Conservation (phyloP, 2,329 filamentous ascomycete genomes). For the Trichoderma sp. region DNA sequence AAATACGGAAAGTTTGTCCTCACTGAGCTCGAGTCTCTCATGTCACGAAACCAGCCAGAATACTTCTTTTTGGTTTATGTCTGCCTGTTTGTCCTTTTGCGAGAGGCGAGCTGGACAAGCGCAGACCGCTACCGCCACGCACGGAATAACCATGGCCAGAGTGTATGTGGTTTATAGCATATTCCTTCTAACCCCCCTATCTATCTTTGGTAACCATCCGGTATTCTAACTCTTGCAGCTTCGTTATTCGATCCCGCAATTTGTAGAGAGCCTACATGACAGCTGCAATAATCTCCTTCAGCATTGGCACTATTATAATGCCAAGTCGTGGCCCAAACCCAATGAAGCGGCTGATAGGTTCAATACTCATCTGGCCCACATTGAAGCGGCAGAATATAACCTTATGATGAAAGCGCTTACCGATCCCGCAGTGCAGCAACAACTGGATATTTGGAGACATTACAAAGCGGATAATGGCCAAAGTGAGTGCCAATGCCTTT, state of each 20-base stretch:
- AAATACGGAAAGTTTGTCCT: slow-evolving; percentile 36
- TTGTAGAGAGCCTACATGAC: slow-evolving; percentile 44
- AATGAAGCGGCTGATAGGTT: slow-evolving; percentile 30
- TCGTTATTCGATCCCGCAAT: slow-evolving; percentile 39
- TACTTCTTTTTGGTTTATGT: slow-evolving; percentile 38
- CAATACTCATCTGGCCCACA: slow-evolving; percentile 29
- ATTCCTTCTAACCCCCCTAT: not conserved
- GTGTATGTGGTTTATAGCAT: slow-evolving; percentile 14
- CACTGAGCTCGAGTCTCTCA: slow-evolving; percentile 34
- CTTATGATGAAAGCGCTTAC: slow-evolving; percentile 34
- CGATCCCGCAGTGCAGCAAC: slow-evolving; percentile 24
- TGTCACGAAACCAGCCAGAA: slow-evolving; percentile 33
- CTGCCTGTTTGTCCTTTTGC: slow-evolving; percentile 42
- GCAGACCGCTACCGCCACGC: slow-evolving; percentile 44
- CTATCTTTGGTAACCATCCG: not conserved
- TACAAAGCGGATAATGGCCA: slow-evolving; percentile 27
- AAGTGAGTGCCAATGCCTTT: slow-evolving; percentile 19
- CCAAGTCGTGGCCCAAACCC: slow-evolving; percentile 28
- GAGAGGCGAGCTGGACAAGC: slow-evolving; percentile 40
- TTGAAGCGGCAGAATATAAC: slow-evolving; percentile 33
- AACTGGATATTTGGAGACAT: slow-evolving; percentile 28
- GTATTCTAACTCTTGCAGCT: slow-evolving; percentile 24
- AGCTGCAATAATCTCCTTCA: slow-evolving; percentile 46
- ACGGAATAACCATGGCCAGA: slow-evolving; percentile 35
- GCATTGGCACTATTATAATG: slow-evolving; percentile 52